These are phyloP conservation scores for Neonectria hederae DNA, from an alignment of 2,329 filamentous ascomycete genomes.

Conservation along the genomic window DNA sequence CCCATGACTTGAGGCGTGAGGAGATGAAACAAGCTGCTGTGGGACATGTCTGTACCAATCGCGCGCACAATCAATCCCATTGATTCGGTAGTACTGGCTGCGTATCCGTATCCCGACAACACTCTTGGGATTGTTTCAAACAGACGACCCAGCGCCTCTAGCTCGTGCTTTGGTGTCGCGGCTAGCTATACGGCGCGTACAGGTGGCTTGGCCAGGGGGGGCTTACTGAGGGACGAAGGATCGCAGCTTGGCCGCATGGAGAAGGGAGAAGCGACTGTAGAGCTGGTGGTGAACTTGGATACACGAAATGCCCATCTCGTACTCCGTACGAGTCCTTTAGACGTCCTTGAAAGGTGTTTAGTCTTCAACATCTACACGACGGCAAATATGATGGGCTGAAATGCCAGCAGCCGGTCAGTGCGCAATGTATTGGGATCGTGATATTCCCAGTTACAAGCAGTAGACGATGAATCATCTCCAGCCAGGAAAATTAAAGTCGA, in stretches of 20 bases:
- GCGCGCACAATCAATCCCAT: not conserved
- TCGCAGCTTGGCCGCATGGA: not conserved
- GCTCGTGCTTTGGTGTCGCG: not conserved
- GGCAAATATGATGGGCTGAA: not conserved
- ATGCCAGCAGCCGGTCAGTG: not conserved
- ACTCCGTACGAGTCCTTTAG: not conserved
- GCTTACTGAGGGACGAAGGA: not conserved
- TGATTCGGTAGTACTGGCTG: too few species aligned
- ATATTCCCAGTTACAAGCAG: not conserved
- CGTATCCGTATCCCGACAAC: too few species aligned
- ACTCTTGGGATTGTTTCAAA: conserved; percentile 28
- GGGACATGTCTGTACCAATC: too few species aligned
- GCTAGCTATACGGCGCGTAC: conserved; percentile 15
- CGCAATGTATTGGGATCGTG: not conserved
- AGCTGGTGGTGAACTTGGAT: not conserved
- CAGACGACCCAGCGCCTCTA: conserved; percentile 9
- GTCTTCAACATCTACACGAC: not conserved
- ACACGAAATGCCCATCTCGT: not conserved
- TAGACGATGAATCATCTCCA: not conserved
- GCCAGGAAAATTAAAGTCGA: not conserved
- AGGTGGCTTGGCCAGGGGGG: not conserved
- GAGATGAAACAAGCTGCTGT: conserved; percentile 34
- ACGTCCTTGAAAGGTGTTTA: not conserved
- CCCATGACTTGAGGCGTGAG: not conserved
- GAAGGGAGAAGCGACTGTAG: not conserved